These are phyloP conservation scores for Aspergillus pseudoviridinutans DNA, from an alignment of 2,329 filamentous ascomycete genomes.

Conservation along the genomic window DNA sequence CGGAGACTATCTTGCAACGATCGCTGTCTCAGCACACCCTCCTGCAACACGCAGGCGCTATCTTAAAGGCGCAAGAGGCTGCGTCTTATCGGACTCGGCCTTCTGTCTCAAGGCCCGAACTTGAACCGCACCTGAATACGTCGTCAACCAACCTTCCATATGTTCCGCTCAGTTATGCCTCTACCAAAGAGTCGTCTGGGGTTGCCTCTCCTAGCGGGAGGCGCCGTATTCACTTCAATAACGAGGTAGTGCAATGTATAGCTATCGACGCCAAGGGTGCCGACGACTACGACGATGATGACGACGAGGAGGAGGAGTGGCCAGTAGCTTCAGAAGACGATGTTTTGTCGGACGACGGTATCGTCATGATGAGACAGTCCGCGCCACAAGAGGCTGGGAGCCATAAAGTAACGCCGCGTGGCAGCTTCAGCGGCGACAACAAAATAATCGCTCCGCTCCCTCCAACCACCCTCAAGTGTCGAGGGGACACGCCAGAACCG, in stretches of 20 bases:
- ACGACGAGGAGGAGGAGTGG: conserved; percentile 40
- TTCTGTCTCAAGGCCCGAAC: conserved; percentile 61
- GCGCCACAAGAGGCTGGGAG: conserved; percentile 49
- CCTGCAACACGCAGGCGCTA: conserved; percentile 81
- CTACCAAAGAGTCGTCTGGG: conserved; percentile 60
- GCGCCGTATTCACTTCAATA: conserved; percentile 93
- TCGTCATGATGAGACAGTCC: conserved; percentile 76
- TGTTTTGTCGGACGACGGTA: conserved; percentile 69
- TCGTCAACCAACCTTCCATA: not conserved
- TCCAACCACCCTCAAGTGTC: conserved; percentile 81
- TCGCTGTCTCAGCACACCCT: conserved; percentile 86
- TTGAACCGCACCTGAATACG: conserved; percentile 55
- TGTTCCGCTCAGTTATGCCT: conserved; percentile 1
- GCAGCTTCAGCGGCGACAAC: conserved; percentile 59
- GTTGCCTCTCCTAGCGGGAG: conserved; percentile 60
- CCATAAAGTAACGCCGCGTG: conserved; percentile 51
- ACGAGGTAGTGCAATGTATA: conserved; percentile 93
- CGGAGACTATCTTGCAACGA: conserved; percentile 86
- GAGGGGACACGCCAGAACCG: conserved; percentile 68
- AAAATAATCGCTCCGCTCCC: conserved; percentile 86
- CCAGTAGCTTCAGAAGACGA: conserved; percentile 43
- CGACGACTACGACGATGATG: conserved; percentile 53
- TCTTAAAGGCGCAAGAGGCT: conserved; percentile 76
- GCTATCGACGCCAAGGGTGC: conserved; percentile 74
- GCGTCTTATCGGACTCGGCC: conserved; percentile 51